Evolutionary conservation across 2,329 filamentous ascomycete species (phyloP).

Genomic region (Colletotrichum eremochloae): DNA sequence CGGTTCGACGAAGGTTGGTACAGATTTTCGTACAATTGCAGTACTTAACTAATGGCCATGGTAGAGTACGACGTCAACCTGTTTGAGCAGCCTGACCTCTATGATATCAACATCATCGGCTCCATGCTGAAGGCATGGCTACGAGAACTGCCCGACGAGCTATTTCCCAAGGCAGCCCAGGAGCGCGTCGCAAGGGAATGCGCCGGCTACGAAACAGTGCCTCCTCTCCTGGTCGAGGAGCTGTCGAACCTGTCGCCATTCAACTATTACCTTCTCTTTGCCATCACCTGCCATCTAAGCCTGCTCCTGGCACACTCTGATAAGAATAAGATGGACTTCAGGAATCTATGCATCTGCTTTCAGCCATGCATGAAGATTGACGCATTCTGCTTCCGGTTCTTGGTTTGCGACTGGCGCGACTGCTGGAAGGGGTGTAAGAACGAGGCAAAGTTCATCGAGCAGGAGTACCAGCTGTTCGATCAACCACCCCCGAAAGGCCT

Average conservation of each 20-base stretch:
- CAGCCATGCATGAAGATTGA: conserved; percentile 98
- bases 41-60: not conserved
- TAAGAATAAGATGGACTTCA: conserved; percentile 98
- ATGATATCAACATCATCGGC: conserved; percentile 96
- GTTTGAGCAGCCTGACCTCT: conserved; percentile 87
- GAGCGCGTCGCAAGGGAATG: conserved; percentile 85
- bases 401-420: conserved; percentile 94
- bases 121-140: conserved; percentile 98
- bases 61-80: conserved; percentile 89
- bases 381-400: conserved; percentile 92
- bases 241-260: conserved; percentile 94
- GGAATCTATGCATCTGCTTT: conserved; percentile 96
- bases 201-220: conserved; percentile 81
- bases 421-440: conserved; percentile 98
- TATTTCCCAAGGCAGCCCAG: conserved; percentile 89
- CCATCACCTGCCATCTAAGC: conserved; percentile 95
- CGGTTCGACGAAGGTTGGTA: conserved; percentile 83
- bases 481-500: conserved; percentile 68
- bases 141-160: conserved; percentile 91
- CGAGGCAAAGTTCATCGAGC: conserved; percentile 82
- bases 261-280: conserved; percentile 97
- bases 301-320: conserved; percentile 91
- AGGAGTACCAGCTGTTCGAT: conserved; percentile 74
- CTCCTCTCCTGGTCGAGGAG: conserved; percentile 89
- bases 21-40: conserved; percentile 46